Evolutionary conservation across 2,329 filamentous ascomycete genomes (phyloP), one percentile per base, ranked within the genome.

Genomic region (Botrytis sinoallii): DNA sequence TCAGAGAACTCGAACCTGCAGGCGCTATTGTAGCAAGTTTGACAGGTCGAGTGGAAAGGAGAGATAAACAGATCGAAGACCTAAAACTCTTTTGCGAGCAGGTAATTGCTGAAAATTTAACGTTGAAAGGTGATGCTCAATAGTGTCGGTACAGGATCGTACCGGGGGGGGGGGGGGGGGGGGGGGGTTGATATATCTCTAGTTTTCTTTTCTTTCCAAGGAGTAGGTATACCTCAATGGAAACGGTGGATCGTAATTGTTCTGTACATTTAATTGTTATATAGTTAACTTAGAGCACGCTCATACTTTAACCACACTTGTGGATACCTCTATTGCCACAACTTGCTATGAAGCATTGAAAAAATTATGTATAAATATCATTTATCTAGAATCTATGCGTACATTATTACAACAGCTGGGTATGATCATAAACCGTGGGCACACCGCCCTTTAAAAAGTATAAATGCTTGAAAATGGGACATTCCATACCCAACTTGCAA

Each of bases 401-500:
- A 68, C 25, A 55, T 29, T 55, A 40, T 55, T 68, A 29, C 65
- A 40, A 40, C 4, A 29, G 8, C 32, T 32, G 16, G 25, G 9
- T 29, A 29, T 16, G 38, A 68, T 55, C 44, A 55, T 40, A 55
- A 38, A 20, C 38, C 35, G 16, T 40, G 25, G 18, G 9, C 22
- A 68, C 2, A 9, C 25, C 25, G 1, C 16, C 8, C 65, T 35
- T 68, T 38, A 67, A 35, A 57, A 72, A 14, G 60, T 57, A 48
- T 68, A 72, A 52, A 72, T 72, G 71, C 64, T 72, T 59, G 71
- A 72, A 52, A 89, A 79, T 10, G 88, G 86, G 38, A 90, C 79
- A 7, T 83, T 85, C 89, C 90, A 92, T 74, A 87, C 86, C 87
- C 86, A 89, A 63, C 86, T 83, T 44, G 88, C 90, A 48, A 89